phyloP scores from a whole-genome alignment of 352 stramenopile genomes.

The Saprolegnia diclina region DNA sequence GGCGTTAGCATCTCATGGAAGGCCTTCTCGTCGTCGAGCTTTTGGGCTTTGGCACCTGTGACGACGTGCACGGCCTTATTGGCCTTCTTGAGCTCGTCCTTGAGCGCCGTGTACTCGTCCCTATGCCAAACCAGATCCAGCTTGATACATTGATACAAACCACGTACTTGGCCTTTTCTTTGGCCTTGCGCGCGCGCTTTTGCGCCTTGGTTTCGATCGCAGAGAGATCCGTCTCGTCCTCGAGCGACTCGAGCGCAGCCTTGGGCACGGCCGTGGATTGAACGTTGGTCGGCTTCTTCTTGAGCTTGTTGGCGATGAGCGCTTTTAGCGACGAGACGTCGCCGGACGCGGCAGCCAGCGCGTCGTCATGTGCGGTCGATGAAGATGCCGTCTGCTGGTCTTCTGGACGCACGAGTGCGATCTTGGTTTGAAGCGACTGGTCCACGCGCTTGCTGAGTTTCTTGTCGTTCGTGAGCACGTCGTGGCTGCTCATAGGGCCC shows the following conservation, averaged over 20 bases:
- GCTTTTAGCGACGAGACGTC: slow-evolving; percentile 16
- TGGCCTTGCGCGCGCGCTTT: slow-evolving; percentile 14
- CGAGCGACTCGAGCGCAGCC: not conserved
- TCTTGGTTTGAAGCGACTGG: slow-evolving; percentile 45
- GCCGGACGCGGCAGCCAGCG: slow-evolving; percentile 14
- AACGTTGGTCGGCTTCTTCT: slow-evolving; percentile 34
- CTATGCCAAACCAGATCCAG: too few relatives aligned
- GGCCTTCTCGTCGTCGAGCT: slow-evolving; percentile 46
- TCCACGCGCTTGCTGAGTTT: slow-evolving; percentile 64
- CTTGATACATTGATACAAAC: too few relatives aligned
- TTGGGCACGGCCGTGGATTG: slow-evolving; percentile 16
- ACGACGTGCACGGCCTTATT: slow-evolving; percentile 55
- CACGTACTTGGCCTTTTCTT: slow-evolving; percentile 14
- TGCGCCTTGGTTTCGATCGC: slow-evolving; percentile 33
- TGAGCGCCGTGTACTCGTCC: slow-evolving; percentile 64
- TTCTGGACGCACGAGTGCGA: slow-evolving; percentile 30
- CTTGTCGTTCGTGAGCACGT: slow-evolving; percentile 57
- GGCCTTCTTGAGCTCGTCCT: slow-evolving; percentile 55
- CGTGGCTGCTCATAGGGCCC: slow-evolving; percentile 63
- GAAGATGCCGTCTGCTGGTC: slow-evolving; percentile 2
- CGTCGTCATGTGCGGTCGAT: slow-evolving; percentile 21
- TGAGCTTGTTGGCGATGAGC: slow-evolving; percentile 28
- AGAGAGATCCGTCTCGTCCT: slow-evolving; percentile 22
- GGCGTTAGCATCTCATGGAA: slow-evolving; percentile 70
- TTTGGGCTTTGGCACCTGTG: slow-evolving; percentile 52